A percentile compares a stretch with the other conserved stretches of the same genome.
Evolutionary conservation across 805 yeast genomes (phyloP).

Genomic region (Wickerhamiella sorbophila): DNA sequence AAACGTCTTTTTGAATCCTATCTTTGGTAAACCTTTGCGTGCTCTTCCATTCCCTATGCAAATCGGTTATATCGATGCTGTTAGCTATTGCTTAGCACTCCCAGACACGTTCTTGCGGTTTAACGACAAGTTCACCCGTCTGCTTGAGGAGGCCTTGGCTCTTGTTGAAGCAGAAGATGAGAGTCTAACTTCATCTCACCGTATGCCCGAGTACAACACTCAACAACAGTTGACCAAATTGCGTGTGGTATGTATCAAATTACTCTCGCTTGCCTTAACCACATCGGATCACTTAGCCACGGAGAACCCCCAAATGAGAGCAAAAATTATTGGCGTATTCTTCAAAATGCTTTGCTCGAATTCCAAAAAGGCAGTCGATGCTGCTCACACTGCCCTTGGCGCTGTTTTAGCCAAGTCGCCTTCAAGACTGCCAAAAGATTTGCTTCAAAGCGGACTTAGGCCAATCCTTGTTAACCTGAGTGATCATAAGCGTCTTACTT

Average conservation of each 20-base stretch:
- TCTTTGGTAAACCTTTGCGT: constrained; percentile 89
- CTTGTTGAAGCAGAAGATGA: constrained; percentile 97
- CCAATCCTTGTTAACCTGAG: constrained; percentile 93
- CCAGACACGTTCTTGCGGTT: constrained; percentile 72
- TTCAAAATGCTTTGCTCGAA: constrained; percentile 83
- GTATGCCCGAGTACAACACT: constrained; percentile 74
- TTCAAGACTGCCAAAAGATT: constrained; percentile 80
- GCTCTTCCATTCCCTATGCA: constrained; percentile 98
- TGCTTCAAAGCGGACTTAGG: constrained; percentile 84
- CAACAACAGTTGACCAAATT: constrained; percentile 76
- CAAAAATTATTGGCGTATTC: constrained; percentile 80
- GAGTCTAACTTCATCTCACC: constrained; percentile 74
- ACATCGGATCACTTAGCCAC: constrained; percentile 62
- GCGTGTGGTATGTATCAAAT: constrained; percentile 76
- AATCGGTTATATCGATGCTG: constrained; percentile 94
- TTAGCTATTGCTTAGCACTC: constrained; percentile 74
- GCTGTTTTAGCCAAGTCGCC: constrained; percentile 64
- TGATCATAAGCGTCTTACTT: constrained; percentile 81
- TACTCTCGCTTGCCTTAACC: constrained; percentile 69
- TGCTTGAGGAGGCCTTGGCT: constrained; percentile 81
- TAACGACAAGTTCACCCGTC: constrained; percentile 75
- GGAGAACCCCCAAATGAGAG: constrained; percentile 46
- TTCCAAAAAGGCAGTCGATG: constrained; percentile 76
- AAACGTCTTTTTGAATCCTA: constrained; percentile 72
- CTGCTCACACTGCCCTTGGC: constrained; percentile 81